A percentile compares a stretch with the other conserved stretches of the same genome.
phyloP scores from a whole-genome alignment of 2,329 filamentous ascomycete species.

The Verticillium zaregamsianum region DNA sequence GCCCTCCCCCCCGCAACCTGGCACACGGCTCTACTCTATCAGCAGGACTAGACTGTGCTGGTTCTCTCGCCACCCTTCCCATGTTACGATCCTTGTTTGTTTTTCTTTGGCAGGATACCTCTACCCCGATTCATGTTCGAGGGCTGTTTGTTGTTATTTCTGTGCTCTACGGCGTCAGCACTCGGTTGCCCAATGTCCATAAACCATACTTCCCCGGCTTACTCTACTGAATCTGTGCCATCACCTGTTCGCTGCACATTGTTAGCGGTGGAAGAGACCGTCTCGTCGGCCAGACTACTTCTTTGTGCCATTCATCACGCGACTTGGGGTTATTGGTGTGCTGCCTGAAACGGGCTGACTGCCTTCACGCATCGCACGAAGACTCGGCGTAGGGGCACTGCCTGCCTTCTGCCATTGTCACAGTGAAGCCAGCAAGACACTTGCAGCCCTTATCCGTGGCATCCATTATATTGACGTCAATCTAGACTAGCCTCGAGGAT shows the following conservation, averaged over 20 bases:
- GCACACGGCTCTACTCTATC: neutral
- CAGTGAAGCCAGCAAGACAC: no score
- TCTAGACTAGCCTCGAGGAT: neutral
- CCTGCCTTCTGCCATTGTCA: neutral
- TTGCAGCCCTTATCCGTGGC: no score
- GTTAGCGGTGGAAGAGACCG: no score
- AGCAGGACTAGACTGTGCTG: neutral
- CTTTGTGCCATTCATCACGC: no score
- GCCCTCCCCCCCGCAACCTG: neutral
- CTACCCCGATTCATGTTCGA: neutral
- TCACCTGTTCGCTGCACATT: neutral
- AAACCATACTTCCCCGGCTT: neutral
- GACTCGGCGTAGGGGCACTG: no score
- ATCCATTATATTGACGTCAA: no score
- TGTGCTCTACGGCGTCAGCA: neutral
- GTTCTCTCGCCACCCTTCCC: neutral
- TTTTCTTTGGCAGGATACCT: slow-evolving; percentile 2
- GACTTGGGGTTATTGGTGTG: no score
- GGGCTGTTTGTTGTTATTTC: neutral
- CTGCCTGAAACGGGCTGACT: no score
- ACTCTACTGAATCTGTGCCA: neutral
- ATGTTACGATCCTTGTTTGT: neutral
- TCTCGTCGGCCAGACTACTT: no score
- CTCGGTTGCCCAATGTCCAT: neutral
- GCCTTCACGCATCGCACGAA: no score